Evolutionary conservation across 2,329 filamentous ascomycete genomes (phyloP).

Genomic region (Herpotrichia juniperi): DNA sequence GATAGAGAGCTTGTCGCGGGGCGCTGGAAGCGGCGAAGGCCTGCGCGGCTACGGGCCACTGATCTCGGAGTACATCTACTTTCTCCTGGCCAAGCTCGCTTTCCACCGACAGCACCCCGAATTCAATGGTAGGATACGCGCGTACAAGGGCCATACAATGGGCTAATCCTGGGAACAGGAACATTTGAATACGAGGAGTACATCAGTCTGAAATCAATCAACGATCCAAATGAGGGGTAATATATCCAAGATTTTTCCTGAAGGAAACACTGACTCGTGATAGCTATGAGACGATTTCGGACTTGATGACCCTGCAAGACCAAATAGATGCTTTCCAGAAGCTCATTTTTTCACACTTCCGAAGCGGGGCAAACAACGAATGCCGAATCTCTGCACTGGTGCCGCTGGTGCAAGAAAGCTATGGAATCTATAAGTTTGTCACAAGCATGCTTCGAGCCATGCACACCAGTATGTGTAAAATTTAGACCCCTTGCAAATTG

Average conservation of each 20-base stretch:
- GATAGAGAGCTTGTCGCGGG: slow-evolving; percentile 90
- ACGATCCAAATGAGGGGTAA: slow-evolving; percentile 96
- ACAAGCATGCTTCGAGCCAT: slow-evolving; percentile 99
- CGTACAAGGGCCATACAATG: neutral
- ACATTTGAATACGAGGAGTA: slow-evolving; percentile 99
- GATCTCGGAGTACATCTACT: slow-evolving; percentile 97
- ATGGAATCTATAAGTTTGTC: slow-evolving; percentile 99
- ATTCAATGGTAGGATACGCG: slow-evolving; percentile 75
- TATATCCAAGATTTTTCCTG: slow-evolving; percentile 4
- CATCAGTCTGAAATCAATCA: slow-evolving; percentile 95
- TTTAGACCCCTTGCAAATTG: neutral
- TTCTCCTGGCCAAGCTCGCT: slow-evolving; percentile 89
- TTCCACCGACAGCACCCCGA: slow-evolving; percentile 97
- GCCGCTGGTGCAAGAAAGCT: slow-evolving; percentile 94
- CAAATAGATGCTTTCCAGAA: slow-evolving; percentile 99
- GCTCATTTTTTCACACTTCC: slow-evolving; percentile 96
- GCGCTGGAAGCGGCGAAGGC: slow-evolving; percentile 77
- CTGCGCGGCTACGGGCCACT: slow-evolving; percentile 88
- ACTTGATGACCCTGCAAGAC: slow-evolving; percentile 95
- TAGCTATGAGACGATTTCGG: slow-evolving; percentile 87
- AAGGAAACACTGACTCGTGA: slow-evolving; percentile 11
- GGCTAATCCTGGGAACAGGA: slow-evolving; percentile 48
- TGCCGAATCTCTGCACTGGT: slow-evolving; percentile 94
- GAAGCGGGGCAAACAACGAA: slow-evolving; percentile 89
- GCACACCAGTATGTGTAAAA: slow-evolving; percentile 76